phyloP scores from a whole-genome alignment of 139 green algal species.

The Haematococcus lacustris region DNA sequence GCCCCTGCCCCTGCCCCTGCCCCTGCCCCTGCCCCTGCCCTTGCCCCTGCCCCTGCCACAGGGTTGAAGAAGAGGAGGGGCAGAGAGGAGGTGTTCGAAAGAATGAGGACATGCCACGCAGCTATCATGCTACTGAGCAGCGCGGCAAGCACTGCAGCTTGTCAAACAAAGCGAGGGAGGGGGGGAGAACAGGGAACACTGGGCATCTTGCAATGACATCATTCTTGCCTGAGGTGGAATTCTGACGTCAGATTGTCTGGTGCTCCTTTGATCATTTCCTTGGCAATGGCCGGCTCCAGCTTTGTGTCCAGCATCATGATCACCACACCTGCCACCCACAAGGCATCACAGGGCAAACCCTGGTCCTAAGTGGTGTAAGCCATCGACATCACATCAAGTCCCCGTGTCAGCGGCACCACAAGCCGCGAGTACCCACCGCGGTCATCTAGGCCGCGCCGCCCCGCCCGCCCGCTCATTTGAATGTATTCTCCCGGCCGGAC shows the following conservation, averaged over 20 bases:
- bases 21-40: too few species aligned
- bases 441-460: conserved; percentile 85
- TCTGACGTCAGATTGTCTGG: conserved; percentile 63
- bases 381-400: not conserved
- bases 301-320: conserved; percentile 80
- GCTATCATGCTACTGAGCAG: not conserved
- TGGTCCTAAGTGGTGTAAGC: too few species aligned
- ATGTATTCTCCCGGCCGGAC: conserved; percentile 89
- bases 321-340: conserved; percentile 73
- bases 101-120: not conserved
- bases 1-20: too few species aligned
- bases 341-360: too few species aligned
- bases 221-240: conserved; percentile 59
- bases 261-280: conserved; percentile 72
- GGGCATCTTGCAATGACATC: not conserved
- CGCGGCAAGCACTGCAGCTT: not conserved
- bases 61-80: not conserved
- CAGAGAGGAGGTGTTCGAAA: not conserved
- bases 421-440: conserved; percentile 32
- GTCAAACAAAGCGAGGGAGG: not conserved
- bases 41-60: too few species aligned
- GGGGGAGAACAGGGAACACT: not conserved
- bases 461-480: conserved; percentile 94
- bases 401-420: not conserved
- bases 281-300: conserved; percentile 69